These are phyloP conservation scores for Pleurotus pulmonarius DNA, from an alignment of 768 basidiomycete genomes.

Conservation along the genomic window DNA sequence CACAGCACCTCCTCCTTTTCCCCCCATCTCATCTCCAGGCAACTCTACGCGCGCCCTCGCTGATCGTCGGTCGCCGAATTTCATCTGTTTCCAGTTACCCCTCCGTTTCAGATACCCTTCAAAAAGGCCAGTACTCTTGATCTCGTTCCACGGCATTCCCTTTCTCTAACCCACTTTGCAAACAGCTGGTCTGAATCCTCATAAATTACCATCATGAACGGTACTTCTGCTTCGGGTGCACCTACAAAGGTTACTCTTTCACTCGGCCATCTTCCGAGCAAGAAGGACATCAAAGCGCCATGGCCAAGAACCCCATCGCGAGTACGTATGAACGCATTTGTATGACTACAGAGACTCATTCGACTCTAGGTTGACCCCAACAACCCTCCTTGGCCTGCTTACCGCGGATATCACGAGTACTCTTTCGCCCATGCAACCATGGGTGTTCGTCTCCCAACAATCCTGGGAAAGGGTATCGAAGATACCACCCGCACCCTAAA, in stretches of 20 bases:
- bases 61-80: not conserved
- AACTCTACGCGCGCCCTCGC: not conserved
- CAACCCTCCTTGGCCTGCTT: slow-evolving; percentile 82
- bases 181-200: slow-evolving; percentile 1
- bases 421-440: slow-evolving; percentile 91
- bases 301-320: slow-evolving; percentile 76
- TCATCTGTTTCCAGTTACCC: not conserved
- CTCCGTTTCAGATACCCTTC: not conserved
- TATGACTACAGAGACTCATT: not conserved
- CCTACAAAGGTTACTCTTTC: slow-evolving; percentile 67
- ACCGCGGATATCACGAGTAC: slow-evolving; percentile 77
- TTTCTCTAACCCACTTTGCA: not conserved
- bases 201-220: slow-evolving; percentile 11
- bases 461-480: slow-evolving; percentile 93
- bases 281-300: slow-evolving; percentile 66
- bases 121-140: not conserved
- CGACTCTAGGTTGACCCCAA: slow-evolving; percentile 65
- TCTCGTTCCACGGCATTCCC: not conserved
- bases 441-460: slow-evolving; percentile 94
- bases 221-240: slow-evolving; percentile 23
- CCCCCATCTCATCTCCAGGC: slow-evolving; percentile 3
- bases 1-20: slow-evolving; percentile 1
- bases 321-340: slow-evolving; percentile 29
- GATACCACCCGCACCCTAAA: slow-evolving; percentile 88
- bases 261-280: slow-evolving; percentile 70